phyloP scores from a whole-genome alignment of 345 rosid species.

The Cardiospermum halicacabum region DNA sequence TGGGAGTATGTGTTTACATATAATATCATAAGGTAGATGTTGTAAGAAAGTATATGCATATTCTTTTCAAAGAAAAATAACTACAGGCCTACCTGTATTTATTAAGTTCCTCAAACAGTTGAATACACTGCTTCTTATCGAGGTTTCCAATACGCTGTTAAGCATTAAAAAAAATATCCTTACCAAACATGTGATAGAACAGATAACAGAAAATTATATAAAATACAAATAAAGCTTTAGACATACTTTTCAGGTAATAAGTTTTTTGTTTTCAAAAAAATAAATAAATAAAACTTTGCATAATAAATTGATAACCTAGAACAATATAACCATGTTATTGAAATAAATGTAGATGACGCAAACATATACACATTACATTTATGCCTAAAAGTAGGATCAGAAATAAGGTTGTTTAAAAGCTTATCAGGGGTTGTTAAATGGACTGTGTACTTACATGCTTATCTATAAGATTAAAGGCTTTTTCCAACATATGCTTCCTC shows the following conservation, averaged over 20 bases:
- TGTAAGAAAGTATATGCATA: not conserved
- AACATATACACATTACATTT: not conserved
- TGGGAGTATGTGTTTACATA: not conserved
- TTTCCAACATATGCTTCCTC: constrained; percentile 60
- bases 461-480: constrained; percentile 85
- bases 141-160: constrained; percentile 59
- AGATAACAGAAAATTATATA: not conserved
- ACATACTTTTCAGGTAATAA: no score
- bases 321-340: no score
- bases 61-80: constrained; percentile 5
- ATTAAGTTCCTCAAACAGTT: constrained; percentile 74
- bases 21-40: no score
- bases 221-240: no score
- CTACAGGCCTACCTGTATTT: constrained; percentile 62
- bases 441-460: constrained; percentile 47
- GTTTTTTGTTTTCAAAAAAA: no score
- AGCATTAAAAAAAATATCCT: constrained; percentile 16
- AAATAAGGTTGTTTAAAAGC: constrained; percentile 9
- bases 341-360: no score
- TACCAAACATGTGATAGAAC: constrained; percentile 9
- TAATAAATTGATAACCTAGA: no score
- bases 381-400: not conserved
- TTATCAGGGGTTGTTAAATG: constrained; percentile 14
- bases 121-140: constrained; percentile 67
- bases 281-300: no score